Base-by-base conservation (phyloP, 1,139 yeast species). In the Geotrichum australiense region DNA sequence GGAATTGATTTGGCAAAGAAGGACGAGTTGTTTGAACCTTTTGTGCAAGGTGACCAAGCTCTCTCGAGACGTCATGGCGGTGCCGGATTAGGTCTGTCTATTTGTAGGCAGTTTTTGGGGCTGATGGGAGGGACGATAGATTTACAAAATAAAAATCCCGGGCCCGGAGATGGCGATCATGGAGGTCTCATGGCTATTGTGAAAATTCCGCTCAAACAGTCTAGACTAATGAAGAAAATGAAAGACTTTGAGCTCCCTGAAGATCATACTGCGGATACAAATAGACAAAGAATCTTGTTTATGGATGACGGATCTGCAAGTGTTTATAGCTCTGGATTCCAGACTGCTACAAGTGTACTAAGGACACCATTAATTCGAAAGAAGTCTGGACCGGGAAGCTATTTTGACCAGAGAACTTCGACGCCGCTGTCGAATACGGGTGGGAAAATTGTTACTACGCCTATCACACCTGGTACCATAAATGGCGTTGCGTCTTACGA, bases 21-120 rank as follows among this genome's bases (percentile, higher is more conserved):
- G 54, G 82, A 80, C 36, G 79, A 82, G 51, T 91, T 91, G 1
- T 91, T 91, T 64, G 96, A 91, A 57, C 96, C 96, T 2, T 91
- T 91, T 65, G 86, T 86, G 21, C 98, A 89, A 63, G 97, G 97
- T 33, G 97, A 91, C 56, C 96, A 89, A 61, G 87, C 96, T 0
- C 70, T 89, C 29, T 82, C 94, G 3, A 71, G 96, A 59, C 84
- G 89, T 42, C 83, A 84, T 58, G 96, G 96, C 45, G 98, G 98
- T 52, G 87, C 96, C 0, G 98, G 98, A 5, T 68, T 91, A 42
- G 98, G 98, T 1, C 70, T 91, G 38, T 85, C 96, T 0, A 89
- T 91, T 58, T 89, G 96, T 61, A 73, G 89, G 47, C 96, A 91
- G 63, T 71, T 91, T 49, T 94, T 96, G 1, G 76, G 74, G 27